These are phyloP conservation scores for Entelexis sorbosivorans DNA, from an alignment of 1,139 yeast genomes.

Conservation along the genomic window DNA sequence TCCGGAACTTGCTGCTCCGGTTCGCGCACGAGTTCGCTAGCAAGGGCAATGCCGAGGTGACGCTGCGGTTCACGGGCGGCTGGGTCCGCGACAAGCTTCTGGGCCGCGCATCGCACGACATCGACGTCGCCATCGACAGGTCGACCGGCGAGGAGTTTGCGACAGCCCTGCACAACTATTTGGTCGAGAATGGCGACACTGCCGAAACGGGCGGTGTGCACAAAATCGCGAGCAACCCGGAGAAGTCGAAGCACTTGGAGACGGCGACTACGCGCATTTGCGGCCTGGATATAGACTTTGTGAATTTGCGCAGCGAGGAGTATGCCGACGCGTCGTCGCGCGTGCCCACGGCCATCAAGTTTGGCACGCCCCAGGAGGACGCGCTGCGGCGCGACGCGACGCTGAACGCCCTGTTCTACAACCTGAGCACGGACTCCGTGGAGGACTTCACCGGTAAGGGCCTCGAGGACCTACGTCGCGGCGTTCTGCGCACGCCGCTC, in stretches of 20 bases:
- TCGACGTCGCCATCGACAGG: conserved; percentile 80
- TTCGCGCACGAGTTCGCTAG: conserved; percentile 25
- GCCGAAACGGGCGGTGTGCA: conserved; percentile 48
- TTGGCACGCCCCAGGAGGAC: conserved; percentile 87
- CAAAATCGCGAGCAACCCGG: conserved; percentile 85
- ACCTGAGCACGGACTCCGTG: conserved; percentile 51
- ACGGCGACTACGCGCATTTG: conserved; percentile 85
- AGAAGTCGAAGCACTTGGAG: conserved; percentile 87
- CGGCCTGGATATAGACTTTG: conserved; percentile 81
- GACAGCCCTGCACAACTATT: conserved; percentile 45
- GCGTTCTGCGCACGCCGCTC: conserved; percentile 77
- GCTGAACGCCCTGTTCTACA: conserved; percentile 74
- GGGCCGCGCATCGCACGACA: conserved; percentile 68
- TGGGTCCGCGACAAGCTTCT: conserved; percentile 95
- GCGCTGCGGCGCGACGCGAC: conserved; percentile 93
- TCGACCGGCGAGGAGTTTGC: conserved; percentile 85
- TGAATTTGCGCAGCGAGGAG: conserved; percentile 76
- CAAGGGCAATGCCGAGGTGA: conserved; percentile 29
- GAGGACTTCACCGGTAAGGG: conserved; percentile 83
- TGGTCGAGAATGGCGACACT: conserved; percentile 31
- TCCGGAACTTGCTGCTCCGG: conserved; percentile 36
- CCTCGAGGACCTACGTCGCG: conserved; percentile 52
- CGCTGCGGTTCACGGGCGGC: conserved; percentile 86
- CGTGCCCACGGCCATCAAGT: conserved; percentile 49
- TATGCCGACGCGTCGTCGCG: conserved; percentile 64